Evolutionary conservation across 306 rosid species (phyloP).

Genomic region (Fragaria nilgerrensis): DNA sequence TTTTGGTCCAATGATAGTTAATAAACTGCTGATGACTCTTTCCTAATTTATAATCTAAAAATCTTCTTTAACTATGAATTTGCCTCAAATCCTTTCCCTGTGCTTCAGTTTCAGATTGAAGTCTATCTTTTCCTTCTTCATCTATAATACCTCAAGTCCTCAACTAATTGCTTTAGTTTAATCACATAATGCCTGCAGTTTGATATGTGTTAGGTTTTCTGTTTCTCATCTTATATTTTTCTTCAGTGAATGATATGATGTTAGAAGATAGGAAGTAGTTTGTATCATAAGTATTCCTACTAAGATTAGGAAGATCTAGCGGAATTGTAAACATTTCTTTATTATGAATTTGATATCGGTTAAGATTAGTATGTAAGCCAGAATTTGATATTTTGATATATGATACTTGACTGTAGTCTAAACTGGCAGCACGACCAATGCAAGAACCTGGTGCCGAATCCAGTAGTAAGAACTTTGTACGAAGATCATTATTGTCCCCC

Average conservation of each 20-base stretch:
- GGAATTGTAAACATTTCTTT: not conserved
- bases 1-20: not conserved
- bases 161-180: not conserved
- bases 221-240: not conserved
- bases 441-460: constrained; percentile 71
- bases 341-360: constrained; percentile 1
- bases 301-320: not conserved
- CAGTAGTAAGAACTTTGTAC: constrained; percentile 82
- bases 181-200: not conserved
- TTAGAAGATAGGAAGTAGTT: not conserved
- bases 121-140: not conserved
- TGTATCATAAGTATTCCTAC: not conserved
- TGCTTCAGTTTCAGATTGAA: constrained; percentile 5
- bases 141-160: not conserved
- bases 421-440: constrained; percentile 98
- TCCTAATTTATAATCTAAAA: too few species aligned
- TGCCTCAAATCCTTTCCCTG: not conserved
- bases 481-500: constrained; percentile 72
- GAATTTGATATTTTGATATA: constrained; percentile 7
- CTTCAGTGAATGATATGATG: not conserved
- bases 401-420: constrained; percentile 52
- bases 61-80: not conserved
- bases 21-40: not conserved
- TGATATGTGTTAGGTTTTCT: not conserved
- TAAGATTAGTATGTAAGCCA: constrained; percentile 10